Base-by-base conservation (phyloP, 306 rosid species). In the Leucaena leucocephala region DNA sequence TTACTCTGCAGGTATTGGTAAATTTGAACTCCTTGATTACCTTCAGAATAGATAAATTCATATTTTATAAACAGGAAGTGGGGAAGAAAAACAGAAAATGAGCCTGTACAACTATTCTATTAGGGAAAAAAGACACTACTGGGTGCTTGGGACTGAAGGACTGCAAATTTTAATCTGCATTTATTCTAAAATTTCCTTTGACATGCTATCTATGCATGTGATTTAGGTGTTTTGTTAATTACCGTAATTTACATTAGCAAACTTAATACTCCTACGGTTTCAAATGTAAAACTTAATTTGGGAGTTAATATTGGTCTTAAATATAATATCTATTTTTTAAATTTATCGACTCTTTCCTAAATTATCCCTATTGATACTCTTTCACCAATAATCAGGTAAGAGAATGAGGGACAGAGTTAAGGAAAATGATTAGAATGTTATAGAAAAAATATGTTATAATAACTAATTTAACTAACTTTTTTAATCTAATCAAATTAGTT, bases 171-270 rank as follows among this genome's bases (percentile, higher is more conserved):
- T 70, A 5, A 13, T 46, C 8, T 12, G 34, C 12, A 5, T 42
- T 44, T 9, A 43, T 68, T 43, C n/a, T 43, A 43, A 43, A 11
- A 68, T 27, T 45, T 68, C 49, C 54, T 75, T 79, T 10, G 71
- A 33, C 54, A 45, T 38, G 22, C 45, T 66, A 54, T 54, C 44
- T 35, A 71, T 78, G 34, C 72, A 54, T 63, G 68, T 15, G 66
- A 48, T 70, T 73, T 22, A 39, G 82, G 69, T 59, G 63, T 72
- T 42, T 36, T 43, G n/a, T 50, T 76, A 76, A 58, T 59, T 68
- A 27, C 13, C 58, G 21, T 19, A 36, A 44, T 45, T 15, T 6
- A 12, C 49, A 0, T 21, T 6, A 13, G 55, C 9, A 68, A 44
- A 43, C 38, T 10, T 42, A 68, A 22, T 27, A 27, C 0, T 27